Evolutionary conservation across 2,329 filamentous ascomycete genomes (phyloP), one percentile per base, ranked within the genome.

Genomic region (Microcyclospora tardicrescens): DNA sequence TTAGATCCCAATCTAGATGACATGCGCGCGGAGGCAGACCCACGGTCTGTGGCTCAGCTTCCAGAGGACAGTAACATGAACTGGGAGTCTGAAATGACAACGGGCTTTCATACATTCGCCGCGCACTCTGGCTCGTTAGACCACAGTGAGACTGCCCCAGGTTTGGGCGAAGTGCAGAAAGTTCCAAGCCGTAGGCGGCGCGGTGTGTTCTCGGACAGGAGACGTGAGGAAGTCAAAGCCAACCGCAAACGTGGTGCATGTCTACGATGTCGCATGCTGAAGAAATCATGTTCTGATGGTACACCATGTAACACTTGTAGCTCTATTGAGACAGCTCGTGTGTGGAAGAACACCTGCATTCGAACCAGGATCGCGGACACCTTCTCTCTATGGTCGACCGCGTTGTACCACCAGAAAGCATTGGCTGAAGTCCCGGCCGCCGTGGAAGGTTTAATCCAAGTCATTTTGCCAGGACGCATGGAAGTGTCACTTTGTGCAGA

Each of bases 201-300:
- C 33, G 69, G 69, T 3, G 63, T 68, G n/a, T 77, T 78, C 49
- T 65, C 67, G 24, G 70, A 73, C 33, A 62, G 64, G 15, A 61
- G 73, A 42, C 66, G 74, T 28, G 69, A 73, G 44, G 71, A 77
- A 50, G 73, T 77, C 2, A 69, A 73, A 44, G 67, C 72, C 43
- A 69, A 76, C 28, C 65, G 74, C 16, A 76, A 77, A 53, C 63
- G 67, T 37, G 74, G 74, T 10, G 74, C 74, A 6, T 78, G 74
- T 49, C 69, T 77, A 44, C 68, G 74, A 28, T 78, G 74, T 52
- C 70, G 73, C 11, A 77, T 78, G 73, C 59, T 78, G 16, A 78
- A 77, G 58, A 78, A 78, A 49, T 70, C 72, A 34, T 78, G 74
- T 48, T 77, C 73, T 8, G 70, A 71, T 28, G 72, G 72, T 14